Base-by-base conservation (phyloP, 2,329 filamentous ascomycete genomes). In the Gyromitra esculenta region DNA sequence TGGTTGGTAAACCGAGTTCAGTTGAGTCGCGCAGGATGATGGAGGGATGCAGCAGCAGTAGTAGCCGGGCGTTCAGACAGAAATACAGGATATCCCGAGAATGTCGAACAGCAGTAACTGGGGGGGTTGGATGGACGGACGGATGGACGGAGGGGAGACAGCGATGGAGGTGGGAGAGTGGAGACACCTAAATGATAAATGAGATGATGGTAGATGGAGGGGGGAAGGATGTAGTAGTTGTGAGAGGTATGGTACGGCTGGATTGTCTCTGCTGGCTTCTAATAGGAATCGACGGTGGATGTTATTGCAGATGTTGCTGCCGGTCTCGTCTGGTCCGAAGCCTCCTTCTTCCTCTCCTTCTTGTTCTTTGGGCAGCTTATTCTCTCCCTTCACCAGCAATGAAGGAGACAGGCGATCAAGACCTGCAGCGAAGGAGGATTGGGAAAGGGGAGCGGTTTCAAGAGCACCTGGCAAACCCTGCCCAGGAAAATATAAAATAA, bases 361-460 rank as follows among this genome's bases (percentile, higher is more conserved):
- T 21, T 21, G 18, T 21, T 31, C 39, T 15, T 45, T 39, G 41
- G 18, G 13, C 13, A 41, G 15, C 59, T 31, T 52, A n/a, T 54
- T 25, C n/a, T 60, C 52, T 52, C 18, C 18, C 18, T 21, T 21
- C 31, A 8, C 21, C 15, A 25, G 63, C 31, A 60, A 64, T 50
- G 25, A 11, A 54, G 11, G 60, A 59, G 41, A 57, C 39, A 60
- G 59, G 39, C 57, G 65, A 71, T 54, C 48, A 45, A 69, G 66
- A 37, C 45, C 21, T 18, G 65, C 25, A 45, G 72, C 15, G 54
- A 54, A 64, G 72, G 45, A 64, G 72, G 65, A 56, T 45, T 54
- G 45, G 65, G 75, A 54, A 70, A 77, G 75, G 70, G 57, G 70
- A 74, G n/a, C 57, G 37, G 75, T 77, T 77, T 77, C 75, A 77